Base-by-base conservation (phyloP, 345 rosid genomes). In the Erodium maritimum region DNA sequence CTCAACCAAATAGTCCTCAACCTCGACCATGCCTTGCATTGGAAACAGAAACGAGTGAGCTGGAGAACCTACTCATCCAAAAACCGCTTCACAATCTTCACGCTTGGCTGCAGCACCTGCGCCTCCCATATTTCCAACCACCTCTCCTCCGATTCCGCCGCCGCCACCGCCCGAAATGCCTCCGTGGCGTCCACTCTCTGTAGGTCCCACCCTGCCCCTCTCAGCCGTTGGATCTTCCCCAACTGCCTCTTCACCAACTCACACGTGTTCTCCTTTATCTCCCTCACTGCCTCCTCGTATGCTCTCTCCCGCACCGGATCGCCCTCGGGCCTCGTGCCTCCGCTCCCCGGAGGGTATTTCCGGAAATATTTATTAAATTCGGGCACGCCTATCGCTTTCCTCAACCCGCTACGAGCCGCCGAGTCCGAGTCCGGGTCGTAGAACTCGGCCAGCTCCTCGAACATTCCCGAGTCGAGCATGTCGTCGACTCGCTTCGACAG, bases 381-480 rank as follows among this genome's bases (percentile, higher is more conserved):
- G 33, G 94, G 94, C 14, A 93, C 94, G 2, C 99, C 96, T 50
- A 93, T 93, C 17, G 99, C 91, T 50, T 82, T 93, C 64, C 80
- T 61, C 33, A 93, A 52, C 59, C 96, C 95, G 19, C 52, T 60
- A 60, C 61, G 77, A 61, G 23, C 23, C 33, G 17, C 19, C 23
- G 60, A 21, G 52, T 71, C 64, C 53, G 67, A 54, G 0, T 19
- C 59, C 52, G 81, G 74, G 56, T 76, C 65, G 70, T 76, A 85
- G 25, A 75, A 85, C 64, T 60, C 55, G 5, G 67, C 63, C 19
- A 93, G 56, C 75, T 93, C 99, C 17, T 85, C 80, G 54, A 87
- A 78, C 99, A 93, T 89, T 58, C 97, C 99, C 21, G 73, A 68
- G n/a, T 67, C 81, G 46, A 93, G 82, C 99, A 93, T 93, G 6